Conservation (phyloP, 352 stramenopile species). For the Nothophytophthora sp. region DNA sequence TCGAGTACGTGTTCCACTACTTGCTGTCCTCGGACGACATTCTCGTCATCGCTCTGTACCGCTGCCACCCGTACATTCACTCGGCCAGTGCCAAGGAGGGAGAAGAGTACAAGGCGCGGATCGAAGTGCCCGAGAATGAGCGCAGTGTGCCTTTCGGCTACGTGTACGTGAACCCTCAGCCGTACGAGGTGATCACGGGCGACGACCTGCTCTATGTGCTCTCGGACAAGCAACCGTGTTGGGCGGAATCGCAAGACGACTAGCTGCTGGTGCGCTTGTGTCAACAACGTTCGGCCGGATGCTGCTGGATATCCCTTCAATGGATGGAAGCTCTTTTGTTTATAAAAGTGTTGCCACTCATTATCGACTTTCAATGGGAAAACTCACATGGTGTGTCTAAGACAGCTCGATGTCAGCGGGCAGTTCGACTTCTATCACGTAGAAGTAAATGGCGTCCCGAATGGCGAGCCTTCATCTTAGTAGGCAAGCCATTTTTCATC, state of each 20-base stretch:
- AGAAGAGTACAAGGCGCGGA: constrained; percentile 29
- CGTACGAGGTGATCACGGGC: constrained; percentile 69
- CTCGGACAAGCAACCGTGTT: constrained; percentile 78
- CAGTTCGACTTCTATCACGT: no score
- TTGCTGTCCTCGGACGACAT: constrained; percentile 82
- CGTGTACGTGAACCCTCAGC: constrained; percentile 84
- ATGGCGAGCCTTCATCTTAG: no score
- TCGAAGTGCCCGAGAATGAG: constrained; percentile 63
- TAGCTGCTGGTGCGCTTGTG: constrained; percentile 1
- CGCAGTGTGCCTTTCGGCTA: constrained; percentile 81
- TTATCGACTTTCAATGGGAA: no score
- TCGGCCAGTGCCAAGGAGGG: neutral
- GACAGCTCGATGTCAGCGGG: no score
- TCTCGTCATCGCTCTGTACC: constrained; percentile 75
- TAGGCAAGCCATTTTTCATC: constrained; percentile 30
- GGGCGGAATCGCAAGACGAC: constrained; percentile 28
- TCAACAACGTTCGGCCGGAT: no score
- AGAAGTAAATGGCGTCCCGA: no score
- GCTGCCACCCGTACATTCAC: constrained; percentile 61
- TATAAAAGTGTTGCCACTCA: no score
- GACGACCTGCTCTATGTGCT: constrained; percentile 88
- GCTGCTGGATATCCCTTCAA: no score
- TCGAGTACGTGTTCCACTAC: constrained; percentile 85
- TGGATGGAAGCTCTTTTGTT: no score
- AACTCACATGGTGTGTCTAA: no score